These are phyloP conservation scores for Pyrus bretschneideri DNA, from an alignment of 306 rosid species.

Conservation along the genomic window DNA sequence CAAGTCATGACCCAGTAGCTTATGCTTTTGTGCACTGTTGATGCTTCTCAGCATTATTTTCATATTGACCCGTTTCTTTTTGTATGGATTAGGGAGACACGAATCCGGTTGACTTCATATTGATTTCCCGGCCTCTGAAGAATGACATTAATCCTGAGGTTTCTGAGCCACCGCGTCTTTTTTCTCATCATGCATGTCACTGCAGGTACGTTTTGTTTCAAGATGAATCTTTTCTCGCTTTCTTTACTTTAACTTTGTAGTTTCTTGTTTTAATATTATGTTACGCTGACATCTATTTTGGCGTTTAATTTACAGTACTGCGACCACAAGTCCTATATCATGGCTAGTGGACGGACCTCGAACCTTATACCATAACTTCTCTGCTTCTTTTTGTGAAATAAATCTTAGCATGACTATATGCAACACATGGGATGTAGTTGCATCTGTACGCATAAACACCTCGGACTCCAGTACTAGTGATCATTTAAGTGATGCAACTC, in stretches of 20 bases:
- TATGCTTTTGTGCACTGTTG: not conserved
- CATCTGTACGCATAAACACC: conserved; percentile 57
- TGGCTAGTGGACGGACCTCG: conserved; percentile 88
- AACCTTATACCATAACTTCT: conserved; percentile 65
- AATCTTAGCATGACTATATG: conserved; percentile 62
- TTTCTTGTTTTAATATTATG: not conserved
- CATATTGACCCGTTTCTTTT: conserved; percentile 7
- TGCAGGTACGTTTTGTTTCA: conserved; percentile 58
- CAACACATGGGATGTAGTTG: conserved; percentile 53
- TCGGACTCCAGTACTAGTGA: conserved; percentile 29
- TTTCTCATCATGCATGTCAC: conserved; percentile 80
- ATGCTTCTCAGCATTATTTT: conserved; percentile 2
- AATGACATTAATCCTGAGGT: conserved; percentile 32
- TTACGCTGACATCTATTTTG: not conserved
- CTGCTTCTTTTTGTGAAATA: conserved; percentile 59
- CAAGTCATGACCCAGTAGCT: not conserved
- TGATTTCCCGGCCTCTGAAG: conserved; percentile 58
- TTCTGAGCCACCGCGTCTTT: conserved; percentile 44
- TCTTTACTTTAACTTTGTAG: not conserved
- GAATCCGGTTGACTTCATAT: conserved; percentile 67
- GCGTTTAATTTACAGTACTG: conserved; percentile 33
- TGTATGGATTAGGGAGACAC: conserved; percentile 46
- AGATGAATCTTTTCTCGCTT: not conserved
- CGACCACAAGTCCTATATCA: conserved; percentile 70
- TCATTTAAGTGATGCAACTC: conserved; percentile 18